These are phyloP conservation scores for Penicillium digitatum DNA, from an alignment of 2,329 filamentous ascomycete genomes.

Conservation along the genomic window DNA sequence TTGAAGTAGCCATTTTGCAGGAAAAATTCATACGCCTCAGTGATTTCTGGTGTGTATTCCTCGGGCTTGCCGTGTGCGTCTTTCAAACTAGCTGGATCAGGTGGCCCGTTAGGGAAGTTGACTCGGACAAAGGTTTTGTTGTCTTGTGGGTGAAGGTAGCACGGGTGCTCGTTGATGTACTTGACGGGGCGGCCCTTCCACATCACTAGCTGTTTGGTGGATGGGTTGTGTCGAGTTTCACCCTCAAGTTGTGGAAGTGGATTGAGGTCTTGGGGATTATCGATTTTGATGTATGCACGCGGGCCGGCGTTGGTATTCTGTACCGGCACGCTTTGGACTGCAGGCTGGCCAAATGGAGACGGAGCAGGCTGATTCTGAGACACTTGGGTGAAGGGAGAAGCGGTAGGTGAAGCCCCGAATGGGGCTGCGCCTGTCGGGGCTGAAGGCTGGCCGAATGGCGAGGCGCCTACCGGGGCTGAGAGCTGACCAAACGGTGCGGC, in stretches of 20 bases:
- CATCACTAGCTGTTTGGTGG: slow-evolving; percentile 44
- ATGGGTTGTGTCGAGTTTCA: slow-evolving; percentile 36
- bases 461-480: slow-evolving; percentile 29
- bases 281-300: slow-evolving; percentile 27
- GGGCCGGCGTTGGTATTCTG: slow-evolving; percentile 24
- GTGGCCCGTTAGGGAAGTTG: slow-evolving; percentile 70
- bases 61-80: slow-evolving; percentile 51
- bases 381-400: slow-evolving; percentile 30
- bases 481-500: slow-evolving; percentile 30
- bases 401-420: slow-evolving; percentile 21
- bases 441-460: slow-evolving; percentile 40
- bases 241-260: slow-evolving; percentile 37
- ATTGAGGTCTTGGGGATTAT: slow-evolving; percentile 29
- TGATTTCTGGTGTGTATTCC: slow-evolving; percentile 52
- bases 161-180: slow-evolving; percentile 54
- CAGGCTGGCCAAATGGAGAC: slow-evolving; percentile 16
- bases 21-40: slow-evolving; percentile 62
- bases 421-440: slow-evolving; percentile 17
- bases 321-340: slow-evolving; percentile 19
- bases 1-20: slow-evolving; percentile 64
- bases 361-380: slow-evolving; percentile 18
- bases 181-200: slow-evolving; percentile 64
- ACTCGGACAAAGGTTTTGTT: slow-evolving; percentile 60
- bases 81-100: slow-evolving; percentile 45
- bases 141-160: slow-evolving; percentile 49